phyloP scores from a whole-genome alignment of 305 asterid genomes.

The Euphrasia arctica region DNA sequence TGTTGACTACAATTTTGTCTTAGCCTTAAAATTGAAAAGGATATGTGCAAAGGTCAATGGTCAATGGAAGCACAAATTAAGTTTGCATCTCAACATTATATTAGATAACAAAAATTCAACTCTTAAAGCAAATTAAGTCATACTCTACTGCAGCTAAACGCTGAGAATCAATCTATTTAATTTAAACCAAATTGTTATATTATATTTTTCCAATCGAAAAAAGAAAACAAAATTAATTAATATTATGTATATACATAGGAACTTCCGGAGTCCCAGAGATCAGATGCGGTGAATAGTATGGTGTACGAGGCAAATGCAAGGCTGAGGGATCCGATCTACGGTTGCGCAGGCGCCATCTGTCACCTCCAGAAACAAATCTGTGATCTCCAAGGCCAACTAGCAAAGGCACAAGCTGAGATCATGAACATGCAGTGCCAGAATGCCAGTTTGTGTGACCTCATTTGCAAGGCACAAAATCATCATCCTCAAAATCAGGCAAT shows the following conservation, averaged over 20 bases:
- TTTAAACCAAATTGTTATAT: too few relatives aligned
- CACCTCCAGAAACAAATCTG: constrained; percentile 41
- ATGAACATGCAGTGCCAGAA: constrained; percentile 43
- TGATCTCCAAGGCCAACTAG: constrained; percentile 41
- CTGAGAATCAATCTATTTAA: too few relatives aligned
- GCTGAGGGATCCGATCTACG: constrained; percentile 51
- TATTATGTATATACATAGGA: constrained; percentile 28
- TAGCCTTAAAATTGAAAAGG: not conserved
- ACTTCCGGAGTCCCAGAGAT: constrained; percentile 40
- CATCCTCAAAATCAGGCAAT: not conserved
- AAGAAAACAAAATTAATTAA: not conserved
- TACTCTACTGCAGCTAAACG: too few relatives aligned
- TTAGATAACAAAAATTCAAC: too few relatives aligned
- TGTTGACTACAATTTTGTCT: not conserved
- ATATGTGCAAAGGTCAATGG: too few relatives aligned
- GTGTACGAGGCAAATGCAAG: constrained; percentile 52
- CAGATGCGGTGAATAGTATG: constrained; percentile 49
- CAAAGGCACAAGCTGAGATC: constrained; percentile 45
- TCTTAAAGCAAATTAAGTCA: too few relatives aligned
- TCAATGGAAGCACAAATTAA: too few relatives aligned
- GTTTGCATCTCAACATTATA: too few relatives aligned
- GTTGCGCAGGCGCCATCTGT: constrained; percentile 46
- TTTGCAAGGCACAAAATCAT: constrained; percentile 21
- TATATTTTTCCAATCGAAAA: too few relatives aligned
- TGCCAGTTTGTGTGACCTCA: constrained; percentile 30